phyloP scores from a whole-genome alignment of 108 stramenopile species.

The Cafeteria roenbergensis region DNA sequence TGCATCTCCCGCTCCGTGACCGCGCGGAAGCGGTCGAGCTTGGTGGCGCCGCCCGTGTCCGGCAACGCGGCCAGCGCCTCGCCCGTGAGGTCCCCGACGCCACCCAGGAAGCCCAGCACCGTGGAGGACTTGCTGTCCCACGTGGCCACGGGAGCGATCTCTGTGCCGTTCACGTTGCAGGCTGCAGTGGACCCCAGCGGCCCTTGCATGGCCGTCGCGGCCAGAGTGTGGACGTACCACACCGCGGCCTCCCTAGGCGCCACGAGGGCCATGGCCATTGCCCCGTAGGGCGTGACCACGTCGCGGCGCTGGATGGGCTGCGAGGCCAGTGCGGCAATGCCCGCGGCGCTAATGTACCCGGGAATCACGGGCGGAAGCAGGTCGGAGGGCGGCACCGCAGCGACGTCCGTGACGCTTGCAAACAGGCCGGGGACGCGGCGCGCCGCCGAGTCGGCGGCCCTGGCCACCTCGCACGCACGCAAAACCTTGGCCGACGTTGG shows the following conservation, averaged over 20 bases:
- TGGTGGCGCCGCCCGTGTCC: too few relatives aligned
- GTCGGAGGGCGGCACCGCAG: neutral
- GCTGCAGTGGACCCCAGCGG: constrained; percentile 2
- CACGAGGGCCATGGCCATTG: neutral
- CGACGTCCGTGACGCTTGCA: neutral
- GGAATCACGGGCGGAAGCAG: neutral
- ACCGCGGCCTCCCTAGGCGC: neutral
- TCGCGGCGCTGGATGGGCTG: constrained; percentile 6
- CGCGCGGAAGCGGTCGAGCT: too few relatives aligned
- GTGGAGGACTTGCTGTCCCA: constrained; percentile 6
- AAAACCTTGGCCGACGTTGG: too few relatives aligned
- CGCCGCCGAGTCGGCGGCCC: neutral
- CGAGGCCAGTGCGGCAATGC: neutral
- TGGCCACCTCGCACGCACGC: neutral
- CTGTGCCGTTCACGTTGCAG: neutral
- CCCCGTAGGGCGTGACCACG: constrained; percentile 7
- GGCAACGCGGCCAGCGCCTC: neutral
- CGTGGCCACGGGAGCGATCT: constrained; percentile 5
- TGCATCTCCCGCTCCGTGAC: too few relatives aligned
- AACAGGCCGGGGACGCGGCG: neutral
- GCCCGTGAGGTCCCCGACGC: neutral
- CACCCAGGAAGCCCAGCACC: neutral
- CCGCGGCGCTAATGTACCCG: constrained; percentile 1
- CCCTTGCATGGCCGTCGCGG: neutral
- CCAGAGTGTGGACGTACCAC: neutral